A percentile compares a stretch with the other conserved stretches of the same genome.
Conservation (phyloP, 2,329 filamentous ascomycete species). For the Boeremia exigua region DNA sequence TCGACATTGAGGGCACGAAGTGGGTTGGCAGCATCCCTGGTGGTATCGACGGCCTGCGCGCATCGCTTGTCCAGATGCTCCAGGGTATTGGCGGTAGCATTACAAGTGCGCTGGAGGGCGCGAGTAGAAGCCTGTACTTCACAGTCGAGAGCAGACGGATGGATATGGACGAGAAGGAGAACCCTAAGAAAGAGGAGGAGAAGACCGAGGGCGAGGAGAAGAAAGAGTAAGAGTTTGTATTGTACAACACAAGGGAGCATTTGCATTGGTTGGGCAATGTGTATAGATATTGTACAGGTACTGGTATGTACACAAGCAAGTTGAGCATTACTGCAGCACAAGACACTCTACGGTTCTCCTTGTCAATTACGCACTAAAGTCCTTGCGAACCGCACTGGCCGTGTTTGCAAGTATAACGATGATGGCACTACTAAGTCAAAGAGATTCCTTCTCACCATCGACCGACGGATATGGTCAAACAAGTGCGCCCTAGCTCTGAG, state of each 20-base stretch:
- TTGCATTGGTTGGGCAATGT: background rate
- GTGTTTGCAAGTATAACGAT: too few relatives aligned
- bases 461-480: too few relatives aligned
- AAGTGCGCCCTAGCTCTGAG: too few relatives aligned
- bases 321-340: too few relatives aligned
- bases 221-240: conserved; percentile 5
- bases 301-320: background rate
- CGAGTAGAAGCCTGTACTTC: conserved; percentile 82
- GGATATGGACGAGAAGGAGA: conserved; percentile 77
- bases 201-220: conserved; percentile 19
- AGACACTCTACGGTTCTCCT: too few relatives aligned
- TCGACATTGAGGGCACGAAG: conserved; percentile 74
- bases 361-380: too few relatives aligned
- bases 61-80: conserved; percentile 80
- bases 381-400: too few relatives aligned
- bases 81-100: conserved; percentile 80
- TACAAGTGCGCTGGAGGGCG: conserved; percentile 78
- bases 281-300: conserved; percentile 30
- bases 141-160: conserved; percentile 82
- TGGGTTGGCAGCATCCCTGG: conserved; percentile 81
- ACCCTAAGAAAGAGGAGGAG: conserved; percentile 37
- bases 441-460: too few relatives aligned
- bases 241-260: conserved; percentile 9
- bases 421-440: too few relatives aligned
- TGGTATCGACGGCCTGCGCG: conserved; percentile 79